Conservation (phyloP, 768 basidiomycete genomes). For the Leccinum rimulosum region DNA sequence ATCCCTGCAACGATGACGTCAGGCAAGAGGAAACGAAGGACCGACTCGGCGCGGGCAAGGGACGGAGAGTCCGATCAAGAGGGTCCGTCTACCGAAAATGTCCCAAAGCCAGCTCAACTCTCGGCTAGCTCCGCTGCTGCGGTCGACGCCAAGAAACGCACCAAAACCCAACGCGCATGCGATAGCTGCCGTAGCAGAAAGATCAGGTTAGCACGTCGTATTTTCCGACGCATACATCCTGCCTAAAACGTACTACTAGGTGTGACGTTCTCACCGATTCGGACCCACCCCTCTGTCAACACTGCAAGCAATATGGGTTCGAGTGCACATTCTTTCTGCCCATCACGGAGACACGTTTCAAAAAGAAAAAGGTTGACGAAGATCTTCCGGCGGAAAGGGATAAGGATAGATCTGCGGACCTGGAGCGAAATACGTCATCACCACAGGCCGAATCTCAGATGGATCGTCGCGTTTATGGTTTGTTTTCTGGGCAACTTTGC, state of each 20-base stretch:
- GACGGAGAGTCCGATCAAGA: conserved; percentile 64
- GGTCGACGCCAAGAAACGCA: conserved; percentile 78
- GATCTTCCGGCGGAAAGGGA: conserved; percentile 46
- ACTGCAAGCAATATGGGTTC: conserved; percentile 91
- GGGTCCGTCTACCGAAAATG: conserved; percentile 46
- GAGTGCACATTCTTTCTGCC: conserved; percentile 98
- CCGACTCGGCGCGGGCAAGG: conserved; percentile 36
- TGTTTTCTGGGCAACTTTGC: conserved; percentile 22
- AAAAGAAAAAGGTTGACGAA: conserved; percentile 88
- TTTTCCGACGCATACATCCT: conserved; percentile 10
- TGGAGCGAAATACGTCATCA: conserved; percentile 38
- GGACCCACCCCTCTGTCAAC: conserved; percentile 83
- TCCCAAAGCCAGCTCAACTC: conserved; percentile 33
- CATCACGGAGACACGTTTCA: conserved; percentile 98
- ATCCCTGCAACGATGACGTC: conserved; percentile 31
- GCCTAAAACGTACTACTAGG: conserved; percentile 25
- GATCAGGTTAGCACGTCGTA: conserved; percentile 56
- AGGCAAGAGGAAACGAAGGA: conserved; percentile 67
- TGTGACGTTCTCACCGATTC: conserved; percentile 84
- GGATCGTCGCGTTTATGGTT: conserved; percentile 66
- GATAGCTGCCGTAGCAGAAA: conserved; percentile 89
- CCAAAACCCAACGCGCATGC: conserved; percentile 90
- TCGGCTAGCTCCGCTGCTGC: conserved; percentile 29
- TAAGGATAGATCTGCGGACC: conserved; percentile 29
- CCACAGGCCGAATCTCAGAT: conserved; percentile 47